phyloP scores from a whole-genome alignment of 2,329 filamentous ascomycete genomes.

The Trichoderma sp. region DNA sequence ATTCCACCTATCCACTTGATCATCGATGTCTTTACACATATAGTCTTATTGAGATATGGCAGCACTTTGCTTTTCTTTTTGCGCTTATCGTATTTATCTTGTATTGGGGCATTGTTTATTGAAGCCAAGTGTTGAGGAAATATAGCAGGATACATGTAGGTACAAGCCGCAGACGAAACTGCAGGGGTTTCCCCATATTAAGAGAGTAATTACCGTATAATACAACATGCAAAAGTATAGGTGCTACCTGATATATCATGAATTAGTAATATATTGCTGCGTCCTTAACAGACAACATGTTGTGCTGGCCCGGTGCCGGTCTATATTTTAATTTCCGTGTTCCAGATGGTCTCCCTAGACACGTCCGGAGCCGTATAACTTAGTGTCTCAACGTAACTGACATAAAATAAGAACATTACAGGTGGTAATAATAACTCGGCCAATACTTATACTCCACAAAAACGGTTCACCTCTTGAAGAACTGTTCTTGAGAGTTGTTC shows the following conservation, averaged over 20 bases:
- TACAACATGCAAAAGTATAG: not conserved
- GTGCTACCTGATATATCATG: fast-evolving
- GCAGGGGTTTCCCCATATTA: too few species aligned
- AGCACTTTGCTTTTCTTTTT: not conserved
- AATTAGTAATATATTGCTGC: not conserved
- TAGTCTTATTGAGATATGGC: too few species aligned
- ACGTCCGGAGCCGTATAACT: not conserved
- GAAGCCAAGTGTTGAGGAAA: not conserved
- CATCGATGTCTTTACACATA: too few species aligned
- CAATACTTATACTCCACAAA: not conserved
- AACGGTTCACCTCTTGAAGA: not conserved
- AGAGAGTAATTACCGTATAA: fast-evolving
- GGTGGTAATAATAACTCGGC: not conserved
- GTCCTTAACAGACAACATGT: not conserved
- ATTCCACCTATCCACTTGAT: too few species aligned
- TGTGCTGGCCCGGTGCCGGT: not conserved
- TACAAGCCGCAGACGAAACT: too few species aligned
- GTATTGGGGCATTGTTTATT: not conserved
- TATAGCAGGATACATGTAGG: too few species aligned
- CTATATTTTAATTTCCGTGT: not conserved
- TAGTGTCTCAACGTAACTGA: too few species aligned
- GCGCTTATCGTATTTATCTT: not conserved
- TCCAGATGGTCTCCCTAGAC: not conserved
- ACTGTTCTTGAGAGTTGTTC: not conserved
- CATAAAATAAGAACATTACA: not conserved